Evolutionary conservation across 148 eudicot species (phyloP).

Genomic region (Rhododendron griersonianum): DNA sequence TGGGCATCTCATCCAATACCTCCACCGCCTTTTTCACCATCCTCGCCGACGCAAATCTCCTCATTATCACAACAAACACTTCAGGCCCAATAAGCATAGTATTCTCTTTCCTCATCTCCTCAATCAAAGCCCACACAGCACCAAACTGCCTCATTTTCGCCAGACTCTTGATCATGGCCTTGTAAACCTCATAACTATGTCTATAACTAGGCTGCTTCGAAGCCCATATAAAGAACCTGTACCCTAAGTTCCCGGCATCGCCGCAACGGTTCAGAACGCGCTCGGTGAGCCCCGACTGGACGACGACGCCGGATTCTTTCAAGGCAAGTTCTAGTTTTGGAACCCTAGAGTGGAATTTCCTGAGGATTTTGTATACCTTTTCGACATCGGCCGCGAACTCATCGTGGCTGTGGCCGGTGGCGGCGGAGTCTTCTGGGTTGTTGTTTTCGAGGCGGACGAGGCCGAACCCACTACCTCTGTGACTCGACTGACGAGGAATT

Average conservation of each 20-base stretch:
- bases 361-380: constrained; percentile 62
- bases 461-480: constrained; percentile 25
- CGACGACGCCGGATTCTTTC: constrained; percentile 57
- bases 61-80: constrained; percentile 80
- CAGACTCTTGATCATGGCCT: constrained; percentile 64
- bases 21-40: constrained; percentile 94
- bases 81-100: constrained; percentile 62
- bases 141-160: constrained; percentile 94
- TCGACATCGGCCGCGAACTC: constrained; percentile 78
- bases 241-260: constrained; percentile 82
- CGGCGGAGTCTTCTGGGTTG: constrained; percentile 7
- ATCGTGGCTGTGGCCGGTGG: constrained; percentile 35
- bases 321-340: constrained; percentile 87
- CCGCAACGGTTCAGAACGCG: constrained; percentile 85
- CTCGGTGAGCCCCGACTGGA: constrained; percentile 67
- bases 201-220: constrained; percentile 68
- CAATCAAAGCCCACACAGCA: constrained; percentile 85
- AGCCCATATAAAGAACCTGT: constrained; percentile 77
- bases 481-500: background rate
- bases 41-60: constrained; percentile 78
- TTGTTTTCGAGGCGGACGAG: constrained; percentile 39
- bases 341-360: constrained; percentile 76
- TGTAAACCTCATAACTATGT: constrained; percentile 78
- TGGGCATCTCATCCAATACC: constrained; percentile 92
- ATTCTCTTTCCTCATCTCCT: constrained; percentile 79